Percentiles rank a stretch among this genome's conserved stretches.
phyloP scores from a whole-genome alignment of 768 basidiomycete genomes.

The Kondoa malvinella region DNA sequence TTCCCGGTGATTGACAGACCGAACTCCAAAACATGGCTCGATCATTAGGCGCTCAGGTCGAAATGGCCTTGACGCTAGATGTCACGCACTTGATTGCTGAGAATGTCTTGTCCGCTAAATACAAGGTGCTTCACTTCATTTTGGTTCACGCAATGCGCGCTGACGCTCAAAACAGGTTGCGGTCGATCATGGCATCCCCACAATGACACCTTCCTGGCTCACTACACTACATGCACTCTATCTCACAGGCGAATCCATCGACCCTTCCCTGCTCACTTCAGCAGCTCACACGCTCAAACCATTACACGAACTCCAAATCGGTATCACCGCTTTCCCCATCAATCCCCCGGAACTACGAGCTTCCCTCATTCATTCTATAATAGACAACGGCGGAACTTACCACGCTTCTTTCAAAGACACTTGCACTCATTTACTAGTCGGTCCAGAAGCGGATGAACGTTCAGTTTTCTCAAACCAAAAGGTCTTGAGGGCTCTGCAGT shows the following conservation, averaged over 20 bases:
- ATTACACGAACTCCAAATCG: background rate
- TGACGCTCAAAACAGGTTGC: background rate
- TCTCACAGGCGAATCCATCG: background rate
- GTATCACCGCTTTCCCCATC: background rate
- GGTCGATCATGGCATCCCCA: background rate
- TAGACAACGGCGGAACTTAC: background rate
- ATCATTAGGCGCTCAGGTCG: background rate
- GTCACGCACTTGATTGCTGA: constrained; percentile 4
- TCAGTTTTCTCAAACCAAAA: background rate
- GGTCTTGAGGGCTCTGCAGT: background rate
- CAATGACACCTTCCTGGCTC: background rate
- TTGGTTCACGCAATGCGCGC: too few relatives aligned
- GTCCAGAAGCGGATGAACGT: background rate
- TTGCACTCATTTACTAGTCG: background rate
- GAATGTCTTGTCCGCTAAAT: background rate
- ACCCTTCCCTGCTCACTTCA: background rate
- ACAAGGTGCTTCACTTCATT: background rate
- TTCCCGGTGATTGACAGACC: background rate
- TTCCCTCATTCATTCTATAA: background rate
- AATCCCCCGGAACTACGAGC: background rate
- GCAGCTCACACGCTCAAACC: background rate
- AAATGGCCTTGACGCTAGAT: background rate
- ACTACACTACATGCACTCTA: background rate
- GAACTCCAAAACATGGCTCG: background rate
- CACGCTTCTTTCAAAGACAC: background rate